Conservation (phyloP, 2,329 filamentous ascomycete species). For the Colletotrichum truncatum region DNA sequence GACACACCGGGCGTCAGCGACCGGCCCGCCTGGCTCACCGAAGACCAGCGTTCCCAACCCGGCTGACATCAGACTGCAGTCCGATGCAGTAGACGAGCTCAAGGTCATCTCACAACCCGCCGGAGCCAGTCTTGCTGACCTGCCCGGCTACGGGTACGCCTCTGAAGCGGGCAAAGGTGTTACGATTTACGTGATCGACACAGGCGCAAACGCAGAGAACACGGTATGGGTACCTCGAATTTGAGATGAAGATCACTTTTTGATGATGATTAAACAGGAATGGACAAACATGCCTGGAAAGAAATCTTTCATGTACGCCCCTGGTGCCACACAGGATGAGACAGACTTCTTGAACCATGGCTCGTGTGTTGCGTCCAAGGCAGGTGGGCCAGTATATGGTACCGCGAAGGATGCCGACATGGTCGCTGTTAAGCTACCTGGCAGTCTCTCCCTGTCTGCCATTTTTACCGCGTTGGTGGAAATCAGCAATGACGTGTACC, state of each 20-base stretch:
- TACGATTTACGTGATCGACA: conserved; percentile 15
- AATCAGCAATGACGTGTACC: background rate
- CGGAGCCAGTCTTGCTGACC: background rate
- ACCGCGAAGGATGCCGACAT: conserved; percentile 13
- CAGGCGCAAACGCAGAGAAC: background rate
- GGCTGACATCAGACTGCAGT: background rate
- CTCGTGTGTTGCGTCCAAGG: conserved; percentile 16
- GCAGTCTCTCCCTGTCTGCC: background rate
- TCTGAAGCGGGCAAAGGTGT: conserved; percentile 3
- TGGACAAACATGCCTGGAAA: background rate
- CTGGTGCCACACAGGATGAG: background rate
- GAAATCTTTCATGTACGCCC: background rate
- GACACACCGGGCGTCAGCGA: background rate
- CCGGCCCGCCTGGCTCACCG: background rate
- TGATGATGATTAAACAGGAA: too few relatives aligned
- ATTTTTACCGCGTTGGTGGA: background rate
- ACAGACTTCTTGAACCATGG: background rate
- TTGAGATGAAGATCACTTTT: too few relatives aligned
- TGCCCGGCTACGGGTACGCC: conserved; percentile 6
- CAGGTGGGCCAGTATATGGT: background rate
- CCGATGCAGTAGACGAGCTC: conserved; percentile 4
- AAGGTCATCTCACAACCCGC: conserved; percentile 10
- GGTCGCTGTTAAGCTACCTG: background rate
- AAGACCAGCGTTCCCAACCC: background rate
- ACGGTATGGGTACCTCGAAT: background rate